Conservation (phyloP, 176 grass and related monocot genomes). For the Urochloa ruziziensis region DNA sequence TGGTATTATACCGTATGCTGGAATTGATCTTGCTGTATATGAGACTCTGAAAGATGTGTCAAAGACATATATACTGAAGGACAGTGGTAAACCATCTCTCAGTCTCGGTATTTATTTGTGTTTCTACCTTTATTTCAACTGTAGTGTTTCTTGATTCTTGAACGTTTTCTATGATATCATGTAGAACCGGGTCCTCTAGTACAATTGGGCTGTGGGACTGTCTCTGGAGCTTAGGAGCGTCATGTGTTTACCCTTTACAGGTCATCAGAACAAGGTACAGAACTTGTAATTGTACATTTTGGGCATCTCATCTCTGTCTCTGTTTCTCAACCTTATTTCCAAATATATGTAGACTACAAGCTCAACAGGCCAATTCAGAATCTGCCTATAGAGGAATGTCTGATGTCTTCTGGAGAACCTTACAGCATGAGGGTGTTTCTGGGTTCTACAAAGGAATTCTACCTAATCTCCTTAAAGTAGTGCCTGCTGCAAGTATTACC, state of each 20-base stretch:
- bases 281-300: conserved; percentile 2
- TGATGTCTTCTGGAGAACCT: conserved; percentile 92
- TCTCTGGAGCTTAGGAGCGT: conserved; percentile 87
- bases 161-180: conserved; percentile 23
- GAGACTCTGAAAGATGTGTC: conserved; percentile 96
- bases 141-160: conserved; percentile 35
- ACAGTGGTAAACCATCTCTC: conserved; percentile 59
- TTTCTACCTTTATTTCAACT: conserved; percentile 3
- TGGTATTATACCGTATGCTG: conserved; percentile 93
- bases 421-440: conserved; percentile 76
- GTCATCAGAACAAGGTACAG: conserved; percentile 94
- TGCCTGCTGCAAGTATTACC: conserved; percentile 96
- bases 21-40: conserved; percentile 92
- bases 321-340: conserved; percentile 26
- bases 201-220: conserved; percentile 85
- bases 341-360: conserved; percentile 87
- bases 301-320: background rate
- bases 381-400: conserved; percentile 81
- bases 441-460: conserved; percentile 97
- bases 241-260: conserved; percentile 97
- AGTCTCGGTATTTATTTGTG: background rate
- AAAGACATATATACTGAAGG: conserved; percentile 76
- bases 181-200: conserved; percentile 91
- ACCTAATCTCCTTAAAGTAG: conserved; percentile 97
- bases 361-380: conserved; percentile 68